Evolutionary conservation across 202 grass and related monocot genomes (phyloP).

Genomic region (Setaria viridis): DNA sequence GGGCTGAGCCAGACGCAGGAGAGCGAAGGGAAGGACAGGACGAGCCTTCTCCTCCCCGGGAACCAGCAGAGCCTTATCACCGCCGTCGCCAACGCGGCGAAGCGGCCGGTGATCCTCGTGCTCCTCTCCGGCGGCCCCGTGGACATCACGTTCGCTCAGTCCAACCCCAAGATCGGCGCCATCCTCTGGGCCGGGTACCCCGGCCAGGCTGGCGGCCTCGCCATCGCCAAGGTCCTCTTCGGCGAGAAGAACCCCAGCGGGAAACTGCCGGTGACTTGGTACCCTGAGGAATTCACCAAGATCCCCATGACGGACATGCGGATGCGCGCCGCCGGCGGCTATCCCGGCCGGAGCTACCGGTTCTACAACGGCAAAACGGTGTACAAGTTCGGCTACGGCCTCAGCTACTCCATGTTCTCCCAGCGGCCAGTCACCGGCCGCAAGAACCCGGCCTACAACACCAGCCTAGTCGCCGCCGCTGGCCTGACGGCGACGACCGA

Average conservation of each 20-base stretch:
- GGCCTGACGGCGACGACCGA: neutral
- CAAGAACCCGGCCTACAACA: conserved; percentile 7
- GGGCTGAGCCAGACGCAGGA: conserved; percentile 30
- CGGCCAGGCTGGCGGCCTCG: conserved; percentile 66
- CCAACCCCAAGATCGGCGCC: conserved; percentile 58
- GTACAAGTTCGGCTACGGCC: conserved; percentile 63
- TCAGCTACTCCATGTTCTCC: conserved; percentile 73
- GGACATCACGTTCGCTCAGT: conserved; percentile 67
- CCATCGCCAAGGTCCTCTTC: conserved; percentile 70
- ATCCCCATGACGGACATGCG: conserved; percentile 76
- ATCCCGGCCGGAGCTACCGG: conserved; percentile 65
- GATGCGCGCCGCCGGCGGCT: conserved; percentile 52
- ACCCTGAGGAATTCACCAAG: conserved; percentile 63
- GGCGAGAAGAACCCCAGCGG: conserved; percentile 76
- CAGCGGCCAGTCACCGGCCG: conserved; percentile 20
- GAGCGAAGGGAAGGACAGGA: conserved; percentile 28
- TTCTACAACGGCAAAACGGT: conserved; percentile 63
- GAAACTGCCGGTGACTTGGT: conserved; percentile 72
- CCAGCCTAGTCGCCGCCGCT: neutral
- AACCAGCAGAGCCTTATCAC: conserved; percentile 43
- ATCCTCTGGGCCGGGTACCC: conserved; percentile 86
- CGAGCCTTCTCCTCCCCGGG: neutral
- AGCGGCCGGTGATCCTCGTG: conserved; percentile 66
- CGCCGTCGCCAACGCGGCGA: conserved; percentile 56
- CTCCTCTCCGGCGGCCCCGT: conserved; percentile 78